phyloP scores from a whole-genome alignment of 2,329 filamentous ascomycete species.

The Stagonosporopsis cucurbitacearum region DNA sequence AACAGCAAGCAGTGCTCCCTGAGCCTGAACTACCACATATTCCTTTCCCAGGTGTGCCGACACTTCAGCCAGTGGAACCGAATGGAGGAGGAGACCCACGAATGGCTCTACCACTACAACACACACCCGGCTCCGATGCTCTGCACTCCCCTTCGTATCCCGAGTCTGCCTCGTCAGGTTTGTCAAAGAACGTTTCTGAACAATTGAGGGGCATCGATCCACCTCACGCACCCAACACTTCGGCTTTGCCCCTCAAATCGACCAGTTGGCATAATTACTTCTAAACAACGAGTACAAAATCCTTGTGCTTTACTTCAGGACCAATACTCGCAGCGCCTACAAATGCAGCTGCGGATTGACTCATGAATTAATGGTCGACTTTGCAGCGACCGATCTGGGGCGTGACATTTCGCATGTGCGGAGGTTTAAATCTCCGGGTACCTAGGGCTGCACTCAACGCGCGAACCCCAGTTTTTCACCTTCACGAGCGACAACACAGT shows the following conservation, averaged over 20 bases:
- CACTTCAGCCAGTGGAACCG: neutral
- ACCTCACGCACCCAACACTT: conserved; percentile 15
- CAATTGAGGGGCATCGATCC: conserved; percentile 13
- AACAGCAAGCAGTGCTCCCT: conserved; percentile 10
- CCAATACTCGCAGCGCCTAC: neutral
- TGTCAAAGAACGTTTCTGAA: conserved; percentile 12
- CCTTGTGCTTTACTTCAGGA: no score
- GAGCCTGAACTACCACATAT: conserved; percentile 11
- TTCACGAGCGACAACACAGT: neutral
- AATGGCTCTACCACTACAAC: conserved; percentile 8
- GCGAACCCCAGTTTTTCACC: neutral
- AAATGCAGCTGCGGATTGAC: neutral
- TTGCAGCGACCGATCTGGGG: neutral
- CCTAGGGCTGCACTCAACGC: conserved; percentile 2
- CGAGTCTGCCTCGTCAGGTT: conserved; percentile 5
- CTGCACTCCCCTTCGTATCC: neutral
- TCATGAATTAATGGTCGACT: neutral
- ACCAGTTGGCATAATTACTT: conserved; percentile 20
- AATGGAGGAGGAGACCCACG: neutral
- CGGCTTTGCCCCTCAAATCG: conserved; percentile 1
- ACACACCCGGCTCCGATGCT: conserved; percentile 1
- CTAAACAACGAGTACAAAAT: neutral
- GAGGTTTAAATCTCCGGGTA: conserved; percentile 25
- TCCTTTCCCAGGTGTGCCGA: conserved; percentile 4
- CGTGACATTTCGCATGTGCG: conserved; percentile 4